phyloP scores from a whole-genome alignment of 495 filamentous ascomycete genomes.

The Barbatosphaeria neglecta region DNA sequence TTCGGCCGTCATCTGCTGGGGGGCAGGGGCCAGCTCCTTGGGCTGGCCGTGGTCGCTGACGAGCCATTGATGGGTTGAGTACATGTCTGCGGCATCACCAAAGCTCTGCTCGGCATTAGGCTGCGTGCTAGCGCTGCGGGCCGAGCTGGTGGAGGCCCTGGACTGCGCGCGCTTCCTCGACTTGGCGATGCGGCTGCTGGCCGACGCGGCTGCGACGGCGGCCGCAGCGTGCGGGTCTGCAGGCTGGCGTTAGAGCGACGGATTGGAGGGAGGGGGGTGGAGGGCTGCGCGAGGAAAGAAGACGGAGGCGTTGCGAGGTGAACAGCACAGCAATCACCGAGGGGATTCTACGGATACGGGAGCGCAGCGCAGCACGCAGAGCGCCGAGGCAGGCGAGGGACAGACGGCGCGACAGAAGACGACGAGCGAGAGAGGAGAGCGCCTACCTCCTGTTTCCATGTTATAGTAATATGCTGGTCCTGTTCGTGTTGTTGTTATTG shows the following conservation, averaged over 20 bases:
- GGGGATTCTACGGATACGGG: no score
- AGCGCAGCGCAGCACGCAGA: no score
- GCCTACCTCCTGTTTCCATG: background rate
- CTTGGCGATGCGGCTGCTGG: constrained; percentile 7
- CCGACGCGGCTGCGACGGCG: no score
- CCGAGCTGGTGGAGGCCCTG: constrained; percentile 75
- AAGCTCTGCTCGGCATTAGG: constrained; percentile 50
- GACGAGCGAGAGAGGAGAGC: background rate
- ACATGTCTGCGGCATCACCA: constrained; percentile 37
- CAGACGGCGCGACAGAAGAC: background rate
- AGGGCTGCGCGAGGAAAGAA: background rate
- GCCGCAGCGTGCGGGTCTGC: constrained; percentile 18
- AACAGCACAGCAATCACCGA: no score
- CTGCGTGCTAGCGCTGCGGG: constrained; percentile 58
- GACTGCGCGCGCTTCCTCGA: constrained; percentile 58
- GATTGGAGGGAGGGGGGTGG: background rate
- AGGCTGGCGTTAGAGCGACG: no score
- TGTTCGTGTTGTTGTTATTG: background rate
- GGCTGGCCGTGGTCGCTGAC: constrained; percentile 35
- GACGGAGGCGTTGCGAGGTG: background rate
- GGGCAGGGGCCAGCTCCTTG: constrained; percentile 20
- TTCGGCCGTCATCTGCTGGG: constrained; percentile 46
- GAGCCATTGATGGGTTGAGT: constrained; percentile 44
- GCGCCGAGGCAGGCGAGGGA: background rate
- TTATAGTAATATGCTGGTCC: background rate